These are phyloP conservation scores for Pyrenula massariospora DNA, from an alignment of 495 filamentous ascomycete species.

Conservation along the genomic window DNA sequence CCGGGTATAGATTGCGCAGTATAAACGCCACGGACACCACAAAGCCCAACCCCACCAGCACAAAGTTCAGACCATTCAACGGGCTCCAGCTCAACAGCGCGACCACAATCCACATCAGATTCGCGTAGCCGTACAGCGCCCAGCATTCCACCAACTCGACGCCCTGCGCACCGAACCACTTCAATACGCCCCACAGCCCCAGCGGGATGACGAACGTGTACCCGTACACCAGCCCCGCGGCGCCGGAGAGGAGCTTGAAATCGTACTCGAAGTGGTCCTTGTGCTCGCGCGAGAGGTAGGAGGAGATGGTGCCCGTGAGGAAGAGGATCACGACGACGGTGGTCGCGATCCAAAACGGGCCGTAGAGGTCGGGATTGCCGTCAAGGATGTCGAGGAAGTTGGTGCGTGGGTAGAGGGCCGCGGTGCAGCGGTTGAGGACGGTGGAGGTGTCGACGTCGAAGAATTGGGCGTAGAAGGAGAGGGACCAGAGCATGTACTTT, in stretches of 20 bases:
- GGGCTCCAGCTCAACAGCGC: constrained; percentile 85
- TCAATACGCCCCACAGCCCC: constrained; percentile 75
- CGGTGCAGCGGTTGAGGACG: constrained; percentile 71
- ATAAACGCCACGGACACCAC: constrained; percentile 77
- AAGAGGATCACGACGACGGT: constrained; percentile 95
- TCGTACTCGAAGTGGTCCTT: constrained; percentile 69
- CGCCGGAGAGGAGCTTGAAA: constrained; percentile 70
- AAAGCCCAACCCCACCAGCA: constrained; percentile 87
- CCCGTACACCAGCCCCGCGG: constrained; percentile 83
- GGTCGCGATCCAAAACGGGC: constrained; percentile 95
- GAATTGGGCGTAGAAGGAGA: constrained; percentile 92
- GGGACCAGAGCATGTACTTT: constrained; percentile 83
- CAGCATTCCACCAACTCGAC: constrained; percentile 73
- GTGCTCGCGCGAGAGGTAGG: constrained; percentile 59
- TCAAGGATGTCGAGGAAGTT: constrained; percentile 96
- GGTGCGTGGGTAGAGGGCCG: constrained; percentile 72
- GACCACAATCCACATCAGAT: constrained; percentile 92
- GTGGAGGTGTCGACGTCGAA: constrained; percentile 94
- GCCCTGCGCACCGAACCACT: constrained; percentile 89
- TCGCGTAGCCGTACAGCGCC: constrained; percentile 89
- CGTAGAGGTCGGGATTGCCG: constrained; percentile 94
- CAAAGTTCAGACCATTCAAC: constrained; percentile 75
- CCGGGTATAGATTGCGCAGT: constrained; percentile 83
- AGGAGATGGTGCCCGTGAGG: constrained; percentile 84
- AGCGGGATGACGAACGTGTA: constrained; percentile 80